These are phyloP conservation scores for Batkoa obscura DNA, from an alignment of 371 early-diverging fungal species.

Conservation along the genomic window DNA sequence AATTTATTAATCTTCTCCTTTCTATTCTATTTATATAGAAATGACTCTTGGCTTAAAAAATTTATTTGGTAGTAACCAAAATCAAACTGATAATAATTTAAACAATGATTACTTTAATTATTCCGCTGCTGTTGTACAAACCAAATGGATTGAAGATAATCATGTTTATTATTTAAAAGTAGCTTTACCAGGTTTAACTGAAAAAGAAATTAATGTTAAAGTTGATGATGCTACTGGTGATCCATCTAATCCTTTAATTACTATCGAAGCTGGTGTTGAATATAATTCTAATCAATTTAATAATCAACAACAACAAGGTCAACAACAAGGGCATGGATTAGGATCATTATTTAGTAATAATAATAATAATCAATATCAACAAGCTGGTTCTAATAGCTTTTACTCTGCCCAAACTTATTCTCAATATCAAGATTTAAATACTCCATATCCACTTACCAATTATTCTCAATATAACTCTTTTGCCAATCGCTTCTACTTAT, in stretches of 20 bases:
- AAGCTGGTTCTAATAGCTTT: not conserved
- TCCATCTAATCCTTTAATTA: not conserved
- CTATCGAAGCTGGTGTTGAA: not conserved
- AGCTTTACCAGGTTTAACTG: constrained; percentile 1
- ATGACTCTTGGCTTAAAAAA: too few species aligned
- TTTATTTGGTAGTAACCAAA: too few species aligned
- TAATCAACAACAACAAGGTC: not conserved
- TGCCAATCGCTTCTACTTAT: not conserved
- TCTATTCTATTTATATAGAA: too few species aligned
- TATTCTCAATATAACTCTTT: not conserved
- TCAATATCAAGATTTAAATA: not conserved
- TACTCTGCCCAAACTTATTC: not conserved
- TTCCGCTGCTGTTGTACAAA: not conserved
- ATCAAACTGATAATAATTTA: too few species aligned
- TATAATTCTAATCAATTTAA: not conserved
- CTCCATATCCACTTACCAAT: not conserved
- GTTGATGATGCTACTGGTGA: not conserved
- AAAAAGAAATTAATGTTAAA: not conserved
- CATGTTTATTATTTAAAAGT: not conserved
- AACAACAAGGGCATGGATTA: too few species aligned
- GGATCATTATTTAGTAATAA: too few species aligned
- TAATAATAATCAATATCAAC: not conserved
- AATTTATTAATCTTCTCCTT: too few species aligned
- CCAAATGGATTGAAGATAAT: constrained; percentile 1
- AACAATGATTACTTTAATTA: not conserved